Evolutionary conservation across 2,329 filamentous ascomycete species (phyloP).

Genomic region (Talaromyces sp.): DNA sequence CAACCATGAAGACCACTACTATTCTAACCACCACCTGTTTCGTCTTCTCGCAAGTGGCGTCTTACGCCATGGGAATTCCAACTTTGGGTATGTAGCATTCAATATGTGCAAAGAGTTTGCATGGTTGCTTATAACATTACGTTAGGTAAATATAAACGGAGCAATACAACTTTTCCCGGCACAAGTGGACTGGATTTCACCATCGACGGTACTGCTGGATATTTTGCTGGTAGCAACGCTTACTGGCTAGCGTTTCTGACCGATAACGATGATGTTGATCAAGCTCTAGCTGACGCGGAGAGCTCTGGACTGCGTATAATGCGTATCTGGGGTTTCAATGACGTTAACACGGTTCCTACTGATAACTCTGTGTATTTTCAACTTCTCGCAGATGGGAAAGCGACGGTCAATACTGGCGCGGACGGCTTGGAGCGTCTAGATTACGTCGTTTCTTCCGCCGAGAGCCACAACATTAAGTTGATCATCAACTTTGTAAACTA

Average conservation of each 20-base stretch:
- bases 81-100: not conserved
- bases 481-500: slow-evolving; percentile 60
- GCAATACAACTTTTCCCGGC: slow-evolving; percentile 16
- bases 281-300: slow-evolving; percentile 27
- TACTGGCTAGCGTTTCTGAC: slow-evolving; percentile 52
- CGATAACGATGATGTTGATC: slow-evolving; percentile 46
- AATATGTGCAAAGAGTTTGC: not conserved
- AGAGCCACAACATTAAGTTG: slow-evolving; percentile 57
- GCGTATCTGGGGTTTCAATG: slow-evolving; percentile 53
- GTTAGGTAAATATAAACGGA: not conserved
- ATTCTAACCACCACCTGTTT: not conserved
- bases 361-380: slow-evolving; percentile 45
- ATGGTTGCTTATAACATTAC: not conserved
- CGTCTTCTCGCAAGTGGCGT: not conserved
- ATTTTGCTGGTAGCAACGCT: slow-evolving; percentile 48
- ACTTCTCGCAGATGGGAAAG: slow-evolving; percentile 28
- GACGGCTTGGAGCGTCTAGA: slow-evolving; percentile 63
- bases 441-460: slow-evolving; percentile 58
- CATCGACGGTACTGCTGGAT: slow-evolving; percentile 36
- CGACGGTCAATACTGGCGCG: slow-evolving; percentile 58
- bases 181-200: slow-evolving; percentile 29
- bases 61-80: not conserved
- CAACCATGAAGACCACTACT: not conserved
- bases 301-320: slow-evolving; percentile 47
- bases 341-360: slow-evolving; percentile 37